Base-by-base conservation (phyloP, 2,329 filamentous ascomycete genomes). In the Endoconidiophora polonica region DNA sequence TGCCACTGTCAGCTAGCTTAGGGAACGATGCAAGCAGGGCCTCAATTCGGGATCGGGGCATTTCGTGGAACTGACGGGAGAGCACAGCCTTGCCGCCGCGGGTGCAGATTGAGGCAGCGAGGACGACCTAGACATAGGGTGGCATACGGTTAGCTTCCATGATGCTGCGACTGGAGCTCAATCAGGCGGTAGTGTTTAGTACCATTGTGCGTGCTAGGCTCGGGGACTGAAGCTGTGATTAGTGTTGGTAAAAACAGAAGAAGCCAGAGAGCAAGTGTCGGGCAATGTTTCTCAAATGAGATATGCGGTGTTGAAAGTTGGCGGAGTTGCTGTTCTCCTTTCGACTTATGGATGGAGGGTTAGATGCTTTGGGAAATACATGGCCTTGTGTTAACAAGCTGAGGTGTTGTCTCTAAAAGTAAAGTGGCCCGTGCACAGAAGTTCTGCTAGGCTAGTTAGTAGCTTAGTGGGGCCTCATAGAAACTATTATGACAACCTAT, bases 21-120 rank as follows among this genome's bases (percentile, higher is more conserved):
- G 91, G 93, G 63, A 98, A 95, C 7, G 90, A 94, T 56, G 93
- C 91, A 52, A 98, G 82, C 52, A 98, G 79, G 51, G 85, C 91
- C 73, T 98, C 93, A 62, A 98, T 88, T 63, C 93, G 80, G 46
- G 93, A 95, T 64, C 91, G 79, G 66, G 90, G 85, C 77, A 98
- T 96, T 70, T 96, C 90, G 59, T 90, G 81, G 68, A 98, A 98
- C 69, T 95, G 87, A 62, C 93, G 83, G 57, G 91, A 96, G 66
- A 98, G 82, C 62, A 98, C 88, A 67, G 90, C 86, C 74, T 98
- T 98, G 65, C 91, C 91, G 65, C 91, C 91, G 59, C 91, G 81
- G 65, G 93, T 98, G 70, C 90, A 96, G 73, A 98, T 95, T 62
- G 91, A 96, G 62, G 91, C 91, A 67, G 90, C 91, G 66, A 98